Base-by-base conservation (phyloP, 768 basidiomycete species). In the Kwoniella bestiolae region DNA sequence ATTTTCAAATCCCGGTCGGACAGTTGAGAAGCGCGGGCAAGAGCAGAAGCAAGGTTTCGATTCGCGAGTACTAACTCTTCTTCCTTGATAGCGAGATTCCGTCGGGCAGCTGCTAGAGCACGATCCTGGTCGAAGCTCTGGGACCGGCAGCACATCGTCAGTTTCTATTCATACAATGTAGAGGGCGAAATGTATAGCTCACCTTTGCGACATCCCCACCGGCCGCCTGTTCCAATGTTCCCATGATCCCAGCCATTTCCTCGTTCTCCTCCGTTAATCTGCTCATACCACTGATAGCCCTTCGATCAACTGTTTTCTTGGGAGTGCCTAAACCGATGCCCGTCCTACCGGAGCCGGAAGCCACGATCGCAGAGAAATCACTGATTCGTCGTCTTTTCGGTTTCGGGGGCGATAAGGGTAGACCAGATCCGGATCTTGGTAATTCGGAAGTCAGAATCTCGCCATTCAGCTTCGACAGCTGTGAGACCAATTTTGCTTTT, bases 351-450 rank as follows among this genome's bases (percentile, higher is more conserved):
- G 63, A 53, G 21, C 59, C 60, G 18, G 45, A 45, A 11, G 55
- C 35, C 9, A 63, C 25, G 3, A 65, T 34, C 3, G 53, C 55
- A 21, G 69, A 44, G 60, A 77, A 72, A 56, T 82, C 81, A 67
- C 78, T 79, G 70, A 80, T 80, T 7, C 81, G 68, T 6, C 79
- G 65, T 11, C 81, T 72, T 53, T 77, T 76, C 0, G 63, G 68
- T 34, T 60, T 65, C 4, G 69, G 66, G 7, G 73, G 63, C 6
- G 66, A 63, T 5, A 66, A 23, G 5, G 71, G 68, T 12, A 64
- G 58, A n/a, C 66, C 68, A 29, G 60, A n/a, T 18, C 53, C 67
- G 11, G 69, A 63, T 5, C 74, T 66, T 4, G 68, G 73, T 8
- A 73, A 47, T 25, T 75, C 74, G 7, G 78, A 77, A 0, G 73